phyloP scores from a whole-genome alignment of 805 yeast genomes.

The Millerozyma acaciae region DNA sequence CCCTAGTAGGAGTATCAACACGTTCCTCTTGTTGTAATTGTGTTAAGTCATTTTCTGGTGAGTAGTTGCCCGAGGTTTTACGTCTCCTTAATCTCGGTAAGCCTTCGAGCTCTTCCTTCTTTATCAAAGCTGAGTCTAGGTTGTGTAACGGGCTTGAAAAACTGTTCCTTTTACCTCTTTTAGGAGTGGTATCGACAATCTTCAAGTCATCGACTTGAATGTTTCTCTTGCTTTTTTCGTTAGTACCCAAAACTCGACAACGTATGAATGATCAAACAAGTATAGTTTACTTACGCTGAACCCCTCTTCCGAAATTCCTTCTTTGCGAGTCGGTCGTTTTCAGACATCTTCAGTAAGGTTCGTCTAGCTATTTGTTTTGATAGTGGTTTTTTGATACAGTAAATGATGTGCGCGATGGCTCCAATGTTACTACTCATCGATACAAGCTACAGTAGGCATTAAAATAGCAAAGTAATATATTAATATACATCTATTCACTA shows the following conservation, averaged over 20 bases:
- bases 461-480: constrained; percentile 11
- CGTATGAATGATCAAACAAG: not conserved
- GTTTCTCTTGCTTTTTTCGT: constrained; percentile 7
- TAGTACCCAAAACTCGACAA: constrained; percentile 3
- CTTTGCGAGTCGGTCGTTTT: constrained; percentile 13
- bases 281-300: constrained; percentile 34
- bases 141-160: no score
- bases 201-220: constrained; percentile 7
- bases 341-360: not conserved
- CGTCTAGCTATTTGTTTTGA: constrained; percentile 1
- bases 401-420: not conserved
- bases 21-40: no score
- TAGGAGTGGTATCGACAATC: constrained; percentile 1
- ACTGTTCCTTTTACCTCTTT: no score
- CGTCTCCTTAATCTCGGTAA: constrained; percentile 8
- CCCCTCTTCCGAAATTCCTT: constrained; percentile 36
- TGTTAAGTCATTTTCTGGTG: constrained; percentile 3
- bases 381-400: not conserved
- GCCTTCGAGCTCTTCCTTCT: constrained; percentile 15
- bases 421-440: not conserved
- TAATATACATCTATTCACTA: constrained; percentile 13
- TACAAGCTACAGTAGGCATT: not conserved
- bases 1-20: no score
- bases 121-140: constrained; percentile 23
- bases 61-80: no score